phyloP scores from a whole-genome alignment of 1,284 basidiomycete genomes.

The Porogramme epimiltina region DNA sequence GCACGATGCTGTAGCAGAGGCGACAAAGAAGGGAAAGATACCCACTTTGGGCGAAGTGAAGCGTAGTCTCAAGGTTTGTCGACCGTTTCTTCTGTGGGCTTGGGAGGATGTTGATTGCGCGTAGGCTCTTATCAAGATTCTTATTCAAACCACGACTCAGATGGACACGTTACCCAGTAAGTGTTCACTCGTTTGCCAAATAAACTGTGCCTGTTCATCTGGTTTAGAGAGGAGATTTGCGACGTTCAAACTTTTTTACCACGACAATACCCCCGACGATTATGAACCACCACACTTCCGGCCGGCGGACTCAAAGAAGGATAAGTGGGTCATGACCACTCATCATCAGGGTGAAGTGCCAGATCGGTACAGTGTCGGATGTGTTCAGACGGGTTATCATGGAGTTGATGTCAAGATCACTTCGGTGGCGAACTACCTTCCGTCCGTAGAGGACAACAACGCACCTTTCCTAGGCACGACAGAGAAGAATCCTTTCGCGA shows the following conservation, averaged over 20 bases:
- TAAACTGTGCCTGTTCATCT: not conserved
- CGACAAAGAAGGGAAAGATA: slow-evolving; percentile 53
- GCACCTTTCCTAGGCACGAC: slow-evolving; percentile 57
- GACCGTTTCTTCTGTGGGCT: not conserved
- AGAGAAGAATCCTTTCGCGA: slow-evolving; percentile 29
- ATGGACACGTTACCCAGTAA: slow-evolving; percentile 78
- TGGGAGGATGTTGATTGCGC: not conserved
- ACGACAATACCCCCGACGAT: slow-evolving; percentile 69
- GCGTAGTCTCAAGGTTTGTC: slow-evolving; percentile 65
- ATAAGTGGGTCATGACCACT: slow-evolving; percentile 78
- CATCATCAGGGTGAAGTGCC: slow-evolving; percentile 68
- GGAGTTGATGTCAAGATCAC: slow-evolving; percentile 69
- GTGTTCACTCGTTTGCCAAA: slow-evolving; percentile 23
- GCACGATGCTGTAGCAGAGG: slow-evolving; percentile 55
- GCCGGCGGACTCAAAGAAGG: slow-evolving; percentile 63
- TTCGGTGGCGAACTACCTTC: slow-evolving; percentile 73
- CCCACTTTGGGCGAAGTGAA: slow-evolving; percentile 77
- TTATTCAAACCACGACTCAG: slow-evolving; percentile 73
- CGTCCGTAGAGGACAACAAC: slow-evolving; percentile 62
- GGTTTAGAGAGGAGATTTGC: slow-evolving; percentile 67
- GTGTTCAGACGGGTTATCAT: slow-evolving; percentile 70
- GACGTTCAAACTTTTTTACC: slow-evolving; percentile 84
- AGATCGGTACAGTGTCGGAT: slow-evolving; percentile 69
- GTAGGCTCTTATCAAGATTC: slow-evolving; percentile 68
- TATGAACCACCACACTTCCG: slow-evolving; percentile 80